phyloP scores from a whole-genome alignment of 1,284 basidiomycete species.

The Malassezia vespertilionis region DNA sequence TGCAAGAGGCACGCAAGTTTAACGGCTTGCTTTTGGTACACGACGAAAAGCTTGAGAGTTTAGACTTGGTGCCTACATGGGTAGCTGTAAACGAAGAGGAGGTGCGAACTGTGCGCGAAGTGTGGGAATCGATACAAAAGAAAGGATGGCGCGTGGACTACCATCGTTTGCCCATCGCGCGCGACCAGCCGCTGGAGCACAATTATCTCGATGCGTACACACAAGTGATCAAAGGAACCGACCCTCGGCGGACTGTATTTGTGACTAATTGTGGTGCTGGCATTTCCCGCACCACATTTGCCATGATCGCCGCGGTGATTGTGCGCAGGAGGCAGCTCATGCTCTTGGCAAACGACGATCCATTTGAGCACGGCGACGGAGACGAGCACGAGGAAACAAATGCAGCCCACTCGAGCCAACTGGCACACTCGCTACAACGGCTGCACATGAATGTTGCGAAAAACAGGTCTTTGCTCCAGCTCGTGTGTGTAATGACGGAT shows the following conservation, averaged over 20 bases:
- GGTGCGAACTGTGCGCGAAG: slow-evolving; percentile 75
- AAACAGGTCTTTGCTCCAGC: slow-evolving; percentile 65
- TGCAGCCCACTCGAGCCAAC: slow-evolving; percentile 4
- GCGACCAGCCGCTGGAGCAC: slow-evolving; percentile 43
- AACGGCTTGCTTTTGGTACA: slow-evolving; percentile 87
- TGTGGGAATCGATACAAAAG: slow-evolving; percentile 58
- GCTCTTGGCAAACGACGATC: slow-evolving; percentile 64
- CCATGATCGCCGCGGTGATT: slow-evolving; percentile 86
- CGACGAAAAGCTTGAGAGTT: slow-evolving; percentile 57
- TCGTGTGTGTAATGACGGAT: slow-evolving; percentile 74
- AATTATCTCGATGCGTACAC: slow-evolving; percentile 73
- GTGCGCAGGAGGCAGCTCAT: slow-evolving; percentile 77
- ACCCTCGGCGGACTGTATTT: slow-evolving; percentile 69
- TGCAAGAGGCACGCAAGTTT: slow-evolving; percentile 75
- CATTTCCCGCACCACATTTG: slow-evolving; percentile 89
- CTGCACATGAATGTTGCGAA: slow-evolving; percentile 51
- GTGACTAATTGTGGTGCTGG: slow-evolving; percentile 98
- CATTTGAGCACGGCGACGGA: slow-evolving; percentile 50
- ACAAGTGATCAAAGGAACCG: slow-evolving; percentile 65
- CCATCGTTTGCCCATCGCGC: slow-evolving; percentile 74
- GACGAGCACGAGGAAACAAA: neutral
- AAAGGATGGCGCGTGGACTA: slow-evolving; percentile 70
- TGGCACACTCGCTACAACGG: slow-evolving; percentile 10
- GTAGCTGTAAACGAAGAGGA: slow-evolving; percentile 74
- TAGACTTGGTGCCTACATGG: slow-evolving; percentile 80